These are phyloP conservation scores for Colletotrichum melonis DNA, from an alignment of 2,329 filamentous ascomycete species.

Conservation along the genomic window DNA sequence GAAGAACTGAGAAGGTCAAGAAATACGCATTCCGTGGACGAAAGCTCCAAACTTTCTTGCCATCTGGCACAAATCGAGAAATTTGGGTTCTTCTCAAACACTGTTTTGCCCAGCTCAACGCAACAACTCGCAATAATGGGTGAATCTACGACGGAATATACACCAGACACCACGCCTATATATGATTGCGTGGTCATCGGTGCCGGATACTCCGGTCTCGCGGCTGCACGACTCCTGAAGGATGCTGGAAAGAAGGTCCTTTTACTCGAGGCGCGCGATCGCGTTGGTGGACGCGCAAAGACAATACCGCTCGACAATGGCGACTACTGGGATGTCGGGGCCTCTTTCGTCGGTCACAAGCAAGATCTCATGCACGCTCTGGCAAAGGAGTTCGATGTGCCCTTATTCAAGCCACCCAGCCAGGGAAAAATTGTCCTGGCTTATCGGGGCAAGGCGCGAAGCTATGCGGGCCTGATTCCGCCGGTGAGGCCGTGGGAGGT, in stretches of 20 bases:
- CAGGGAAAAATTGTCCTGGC: constrained; percentile 31
- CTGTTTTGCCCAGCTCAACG: not conserved
- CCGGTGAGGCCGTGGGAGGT: constrained; percentile 33
- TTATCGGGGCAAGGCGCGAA: constrained; percentile 23
- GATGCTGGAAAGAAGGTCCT: constrained; percentile 25
- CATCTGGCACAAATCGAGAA: not conserved
- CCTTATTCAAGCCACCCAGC: not conserved
- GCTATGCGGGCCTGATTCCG: constrained; percentile 34
- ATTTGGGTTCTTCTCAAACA: not conserved
- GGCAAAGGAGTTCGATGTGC: constrained; percentile 27
- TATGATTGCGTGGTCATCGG: constrained; percentile 36
- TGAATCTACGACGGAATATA: not conserved
- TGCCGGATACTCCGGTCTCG: constrained; percentile 31
- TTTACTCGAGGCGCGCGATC: constrained; percentile 31
- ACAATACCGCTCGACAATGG: constrained; percentile 26
- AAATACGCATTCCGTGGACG: not conserved
- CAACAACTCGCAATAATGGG: not conserved
- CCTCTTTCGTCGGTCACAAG: constrained; percentile 38
- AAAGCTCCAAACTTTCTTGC: not conserved
- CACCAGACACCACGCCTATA: not conserved
- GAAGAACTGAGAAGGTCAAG: not conserved
- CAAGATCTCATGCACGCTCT: constrained; percentile 32
- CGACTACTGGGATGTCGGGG: constrained; percentile 38
- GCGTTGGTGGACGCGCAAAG: constrained; percentile 34
- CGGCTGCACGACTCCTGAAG: constrained; percentile 26